phyloP scores from a whole-genome alignment of 495 filamentous ascomycete species.

The Bryoglossum gracile region DNA sequence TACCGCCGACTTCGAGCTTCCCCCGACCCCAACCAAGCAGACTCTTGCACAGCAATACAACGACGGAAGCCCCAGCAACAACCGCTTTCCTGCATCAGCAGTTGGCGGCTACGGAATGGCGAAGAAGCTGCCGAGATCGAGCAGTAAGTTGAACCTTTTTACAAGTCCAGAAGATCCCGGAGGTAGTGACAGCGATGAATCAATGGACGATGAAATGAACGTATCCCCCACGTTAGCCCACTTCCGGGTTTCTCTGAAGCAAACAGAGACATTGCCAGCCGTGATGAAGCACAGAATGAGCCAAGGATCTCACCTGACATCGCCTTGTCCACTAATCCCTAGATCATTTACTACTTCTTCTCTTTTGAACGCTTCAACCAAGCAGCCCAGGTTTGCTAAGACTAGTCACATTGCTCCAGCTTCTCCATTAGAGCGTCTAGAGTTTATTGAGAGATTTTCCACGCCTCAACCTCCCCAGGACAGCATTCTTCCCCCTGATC shows the following conservation, averaged over 20 bases:
- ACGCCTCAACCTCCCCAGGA: constrained; percentile 86
- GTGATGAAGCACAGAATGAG: constrained; percentile 33
- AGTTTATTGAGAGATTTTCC: constrained; percentile 45
- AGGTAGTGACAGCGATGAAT: constrained; percentile 23
- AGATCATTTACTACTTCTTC: constrained; percentile 27
- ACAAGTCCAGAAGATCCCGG: constrained; percentile 19
- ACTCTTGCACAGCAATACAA: constrained; percentile 21
- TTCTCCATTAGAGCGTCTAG: constrained; percentile 41
- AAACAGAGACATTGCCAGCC: constrained; percentile 24
- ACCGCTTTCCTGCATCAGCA: constrained; percentile 15
- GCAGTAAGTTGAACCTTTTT: constrained; percentile 37
- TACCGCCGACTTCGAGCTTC: constrained; percentile 61
- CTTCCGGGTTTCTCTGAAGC: constrained; percentile 17
- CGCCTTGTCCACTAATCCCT: constrained; percentile 31
- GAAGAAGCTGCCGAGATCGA: constrained; percentile 23
- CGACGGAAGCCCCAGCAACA: constrained; percentile 22
- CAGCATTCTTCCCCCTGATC: constrained; percentile 66
- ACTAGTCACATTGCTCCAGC: constrained; percentile 37
- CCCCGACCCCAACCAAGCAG: constrained; percentile 89
- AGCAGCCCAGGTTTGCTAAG: constrained; percentile 37
- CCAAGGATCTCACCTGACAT: constrained; percentile 22
- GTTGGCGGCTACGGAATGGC: constrained; percentile 15
- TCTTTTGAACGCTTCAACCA: constrained; percentile 24
- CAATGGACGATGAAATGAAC: constrained; percentile 24
- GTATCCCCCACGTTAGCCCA: constrained; percentile 21